phyloP scores from a whole-genome alignment of 352 stramenopile genomes.

The Elongisporangium senticosum region DNA sequence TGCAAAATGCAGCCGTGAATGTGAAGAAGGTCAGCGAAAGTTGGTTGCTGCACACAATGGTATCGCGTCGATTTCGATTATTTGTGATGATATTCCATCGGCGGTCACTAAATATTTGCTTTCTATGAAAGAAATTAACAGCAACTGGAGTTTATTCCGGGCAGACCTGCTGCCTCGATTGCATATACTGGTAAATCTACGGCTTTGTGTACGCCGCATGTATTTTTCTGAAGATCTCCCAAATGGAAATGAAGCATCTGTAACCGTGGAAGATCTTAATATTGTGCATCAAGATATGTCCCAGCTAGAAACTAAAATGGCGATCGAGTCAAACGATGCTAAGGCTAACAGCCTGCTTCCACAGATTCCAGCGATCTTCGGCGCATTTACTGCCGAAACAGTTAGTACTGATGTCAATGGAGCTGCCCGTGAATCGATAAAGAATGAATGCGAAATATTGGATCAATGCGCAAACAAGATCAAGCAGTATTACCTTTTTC shows the following conservation, averaged over 20 bases:
- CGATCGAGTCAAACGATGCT: background rate
- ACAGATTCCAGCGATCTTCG: background rate
- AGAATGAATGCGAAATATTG: conserved; percentile 28
- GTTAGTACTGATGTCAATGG: conserved; percentile 12
- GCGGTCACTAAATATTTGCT: conserved; percentile 40
- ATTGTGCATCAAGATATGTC: background rate
- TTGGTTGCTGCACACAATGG: conserved; percentile 74
- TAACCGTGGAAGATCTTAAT: background rate
- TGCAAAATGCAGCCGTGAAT: conserved; percentile 58
- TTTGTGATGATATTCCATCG: background rate
- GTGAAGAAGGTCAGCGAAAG: conserved; percentile 78
- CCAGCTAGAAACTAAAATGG: background rate
- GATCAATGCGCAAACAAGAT: conserved; percentile 25
- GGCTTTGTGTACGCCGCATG: conserved; percentile 19
- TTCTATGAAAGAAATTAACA: conserved; percentile 31
- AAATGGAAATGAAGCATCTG: background rate
- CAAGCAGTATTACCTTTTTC: conserved; percentile 36
- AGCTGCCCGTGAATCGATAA: conserved; percentile 13
- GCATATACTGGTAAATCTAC: conserved; percentile 64
- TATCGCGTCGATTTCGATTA: conserved; percentile 27
- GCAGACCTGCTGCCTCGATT: conserved; percentile 63
- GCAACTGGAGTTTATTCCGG: conserved; percentile 57
- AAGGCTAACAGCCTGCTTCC: background rate
- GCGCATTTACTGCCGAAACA: conserved; percentile 37
- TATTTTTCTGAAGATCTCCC: conserved; percentile 1